These are phyloP conservation scores for Penicillium italicum DNA, from an alignment of 2,329 filamentous ascomycete genomes.

Conservation along the genomic window DNA sequence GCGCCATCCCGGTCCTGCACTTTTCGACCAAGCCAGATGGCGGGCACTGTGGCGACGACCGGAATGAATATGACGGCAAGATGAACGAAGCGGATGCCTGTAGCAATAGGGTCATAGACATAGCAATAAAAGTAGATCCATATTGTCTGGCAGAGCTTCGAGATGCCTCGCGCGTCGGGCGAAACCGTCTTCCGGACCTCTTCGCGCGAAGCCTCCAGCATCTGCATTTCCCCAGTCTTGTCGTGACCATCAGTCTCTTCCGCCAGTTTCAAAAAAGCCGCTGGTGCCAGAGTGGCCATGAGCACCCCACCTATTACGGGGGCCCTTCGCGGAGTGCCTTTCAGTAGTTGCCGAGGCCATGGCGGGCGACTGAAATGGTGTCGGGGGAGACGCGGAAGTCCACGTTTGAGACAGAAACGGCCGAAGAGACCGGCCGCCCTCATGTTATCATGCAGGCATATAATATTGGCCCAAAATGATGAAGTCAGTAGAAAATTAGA, in stretches of 20 bases:
- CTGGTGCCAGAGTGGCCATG: slow-evolving; percentile 52
- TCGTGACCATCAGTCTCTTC: slow-evolving; percentile 48
- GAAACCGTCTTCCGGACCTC: slow-evolving; percentile 71
- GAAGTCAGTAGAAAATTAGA: neutral
- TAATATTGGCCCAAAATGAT: slow-evolving; percentile 9
- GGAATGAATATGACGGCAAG: slow-evolving; percentile 86
- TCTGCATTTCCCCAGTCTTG: slow-evolving; percentile 75
- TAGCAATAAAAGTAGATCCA: slow-evolving; percentile 63
- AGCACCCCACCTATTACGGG: slow-evolving; percentile 32
- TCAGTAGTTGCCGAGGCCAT: slow-evolving; percentile 25
- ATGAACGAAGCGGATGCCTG: slow-evolving; percentile 81
- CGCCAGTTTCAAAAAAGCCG: slow-evolving; percentile 57
- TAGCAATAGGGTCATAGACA: slow-evolving; percentile 72
- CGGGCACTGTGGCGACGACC: slow-evolving; percentile 74
- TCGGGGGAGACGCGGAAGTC: slow-evolving; percentile 33
- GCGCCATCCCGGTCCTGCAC: slow-evolving; percentile 66
- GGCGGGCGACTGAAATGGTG: slow-evolving; percentile 23
- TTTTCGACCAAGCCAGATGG: slow-evolving; percentile 71
- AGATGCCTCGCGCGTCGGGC: slow-evolving; percentile 58
- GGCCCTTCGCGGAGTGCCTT: slow-evolving; percentile 19
- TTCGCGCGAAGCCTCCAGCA: slow-evolving; percentile 75
- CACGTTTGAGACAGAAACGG: slow-evolving; percentile 49
- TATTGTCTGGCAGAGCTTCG: slow-evolving; percentile 56
- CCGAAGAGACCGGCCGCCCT: slow-evolving; percentile 48
- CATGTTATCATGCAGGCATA: slow-evolving; percentile 41